These are phyloP conservation scores for Zoysia matrella DNA, from an alignment of 202 grass and related monocot species.

Conservation along the genomic window DNA sequence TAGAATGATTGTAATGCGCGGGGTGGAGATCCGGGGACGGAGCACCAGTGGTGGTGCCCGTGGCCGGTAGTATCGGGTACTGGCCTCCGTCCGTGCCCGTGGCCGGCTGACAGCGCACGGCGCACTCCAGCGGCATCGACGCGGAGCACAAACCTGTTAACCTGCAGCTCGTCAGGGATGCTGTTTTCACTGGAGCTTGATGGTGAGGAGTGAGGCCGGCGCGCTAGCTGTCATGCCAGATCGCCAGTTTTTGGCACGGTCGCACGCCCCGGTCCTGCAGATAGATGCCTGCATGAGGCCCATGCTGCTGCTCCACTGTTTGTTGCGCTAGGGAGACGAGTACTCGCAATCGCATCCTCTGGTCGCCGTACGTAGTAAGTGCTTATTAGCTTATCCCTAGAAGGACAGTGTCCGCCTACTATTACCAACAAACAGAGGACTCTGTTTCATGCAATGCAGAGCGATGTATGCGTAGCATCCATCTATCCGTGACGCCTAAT, in stretches of 20 bases:
- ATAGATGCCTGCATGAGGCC: neutral
- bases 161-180: neutral
- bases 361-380: too few species aligned
- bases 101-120: neutral
- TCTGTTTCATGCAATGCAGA: too few species aligned
- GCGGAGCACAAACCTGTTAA: neutral
- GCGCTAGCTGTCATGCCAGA: slow-evolving; percentile 30
- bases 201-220: neutral
- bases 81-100: too few species aligned
- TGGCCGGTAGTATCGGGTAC: too few species aligned
- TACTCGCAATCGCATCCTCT: too few species aligned
- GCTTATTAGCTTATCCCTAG: too few species aligned
- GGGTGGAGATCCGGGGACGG: neutral
- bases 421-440: too few species aligned
- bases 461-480: too few species aligned
- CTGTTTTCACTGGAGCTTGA: too few species aligned
- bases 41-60: neutral
- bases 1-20: neutral
- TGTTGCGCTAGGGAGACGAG: neutral
- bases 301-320: neutral
- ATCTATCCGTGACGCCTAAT: too few species aligned
- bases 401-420: too few species aligned
- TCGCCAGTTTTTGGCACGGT: neutral
- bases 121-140: neutral
- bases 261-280: neutral